phyloP scores from a whole-genome alignment of 176 grass and related monocot genomes.

The Oryza punctata region DNA sequence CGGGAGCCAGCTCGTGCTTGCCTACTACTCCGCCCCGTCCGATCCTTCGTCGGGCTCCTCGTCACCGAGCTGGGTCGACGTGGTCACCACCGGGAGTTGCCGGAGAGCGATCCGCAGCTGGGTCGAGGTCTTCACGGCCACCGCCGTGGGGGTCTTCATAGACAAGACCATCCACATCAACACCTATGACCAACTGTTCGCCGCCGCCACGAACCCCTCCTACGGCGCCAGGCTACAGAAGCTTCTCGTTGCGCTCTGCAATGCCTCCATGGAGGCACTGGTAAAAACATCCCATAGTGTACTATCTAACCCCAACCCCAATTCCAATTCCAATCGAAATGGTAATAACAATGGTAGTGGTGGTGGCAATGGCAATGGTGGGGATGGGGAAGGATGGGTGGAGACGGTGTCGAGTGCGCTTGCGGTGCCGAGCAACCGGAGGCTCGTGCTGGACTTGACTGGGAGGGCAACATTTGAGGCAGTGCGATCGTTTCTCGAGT shows the following conservation, averaged over 20 bases:
- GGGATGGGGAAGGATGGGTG: conserved; percentile 43
- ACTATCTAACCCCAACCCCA: conserved; percentile 20
- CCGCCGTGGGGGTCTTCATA: conserved; percentile 75
- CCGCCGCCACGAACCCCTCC: conserved; percentile 81
- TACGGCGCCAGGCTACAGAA: conserved; percentile 64
- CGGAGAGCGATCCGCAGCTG: conserved; percentile 54
- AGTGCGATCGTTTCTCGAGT: conserved; percentile 83
- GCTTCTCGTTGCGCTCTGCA: conserved; percentile 67
- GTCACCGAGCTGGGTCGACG: conserved; percentile 51
- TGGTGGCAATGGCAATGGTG: not conserved
- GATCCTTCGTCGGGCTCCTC: conserved; percentile 18
- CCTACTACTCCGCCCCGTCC: conserved; percentile 46
- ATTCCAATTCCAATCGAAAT: not conserved
- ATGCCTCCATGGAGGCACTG: conserved; percentile 62
- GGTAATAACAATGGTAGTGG: not conserved
- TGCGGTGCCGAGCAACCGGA: conserved; percentile 59
- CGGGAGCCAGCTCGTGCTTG: conserved; percentile 60
- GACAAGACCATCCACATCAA: conserved; percentile 96
- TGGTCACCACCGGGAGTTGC: conserved; percentile 42
- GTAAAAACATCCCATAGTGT: conserved; percentile 71
- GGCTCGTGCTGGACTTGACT: conserved; percentile 65
- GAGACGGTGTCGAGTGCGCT: conserved; percentile 54
- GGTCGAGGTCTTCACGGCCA: conserved; percentile 67
- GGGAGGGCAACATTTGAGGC: conserved; percentile 80
- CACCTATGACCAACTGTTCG: conserved; percentile 81